Conservation (phyloP, 129 eudicot species). For the Logfia minima region DNA sequence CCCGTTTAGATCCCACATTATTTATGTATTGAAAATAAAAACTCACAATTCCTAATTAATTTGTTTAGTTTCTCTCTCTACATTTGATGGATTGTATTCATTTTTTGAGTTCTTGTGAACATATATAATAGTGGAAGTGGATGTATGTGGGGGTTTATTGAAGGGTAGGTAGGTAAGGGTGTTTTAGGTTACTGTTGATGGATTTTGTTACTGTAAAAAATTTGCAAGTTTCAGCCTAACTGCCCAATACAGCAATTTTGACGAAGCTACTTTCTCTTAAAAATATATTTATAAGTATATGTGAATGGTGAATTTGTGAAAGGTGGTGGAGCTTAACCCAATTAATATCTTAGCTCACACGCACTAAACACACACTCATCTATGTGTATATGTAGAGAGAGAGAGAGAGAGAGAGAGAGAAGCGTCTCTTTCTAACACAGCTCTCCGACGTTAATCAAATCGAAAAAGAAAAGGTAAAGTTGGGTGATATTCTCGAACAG, state of each 20-base stretch:
- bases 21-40: background rate
- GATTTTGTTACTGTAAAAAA: constrained; percentile 39
- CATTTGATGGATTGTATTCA: constrained; percentile 12
- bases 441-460: constrained; percentile 86
- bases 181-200: constrained; percentile 25
- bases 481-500: constrained; percentile 1
- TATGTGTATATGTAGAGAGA: constrained; percentile 4
- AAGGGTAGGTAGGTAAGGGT: constrained; percentile 11
- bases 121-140: background rate
- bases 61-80: constrained; percentile 4
- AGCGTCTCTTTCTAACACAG: constrained; percentile 51
- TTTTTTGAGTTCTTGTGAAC: background rate
- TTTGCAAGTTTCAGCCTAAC: constrained; percentile 7
- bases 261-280: constrained; percentile 34
- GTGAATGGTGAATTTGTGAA: background rate
- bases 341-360: constrained; percentile 6
- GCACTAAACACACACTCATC: background rate
- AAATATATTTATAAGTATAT: background rate
- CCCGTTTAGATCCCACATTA: constrained; percentile 94
- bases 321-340: constrained; percentile 17
- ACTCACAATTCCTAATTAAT: background rate
- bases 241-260: constrained; percentile 42
- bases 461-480: constrained; percentile 48
- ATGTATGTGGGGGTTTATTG: background rate
- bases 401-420: constrained; percentile 16